Percentiles rank a stretch among this genome's conserved stretches.
phyloP scores from a whole-genome alignment of 108 stramenopile genomes.

The Conticribra guillardii region DNA sequence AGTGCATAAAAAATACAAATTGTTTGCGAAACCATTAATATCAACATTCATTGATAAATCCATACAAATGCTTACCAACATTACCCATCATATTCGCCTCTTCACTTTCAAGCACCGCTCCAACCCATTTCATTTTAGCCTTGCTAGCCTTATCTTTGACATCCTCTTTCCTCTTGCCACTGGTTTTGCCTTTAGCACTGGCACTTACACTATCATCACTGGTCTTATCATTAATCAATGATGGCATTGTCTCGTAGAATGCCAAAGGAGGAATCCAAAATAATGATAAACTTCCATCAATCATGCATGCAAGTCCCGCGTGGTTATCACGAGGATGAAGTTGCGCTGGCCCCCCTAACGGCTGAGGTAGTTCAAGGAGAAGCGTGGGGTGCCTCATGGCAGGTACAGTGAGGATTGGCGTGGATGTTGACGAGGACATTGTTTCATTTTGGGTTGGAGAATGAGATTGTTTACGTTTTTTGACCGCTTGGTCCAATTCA shows the following conservation, averaged over 20 bases:
- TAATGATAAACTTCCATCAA: conserved; percentile 64
- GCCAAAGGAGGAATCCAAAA: conserved; percentile 56
- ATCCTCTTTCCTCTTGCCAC: background rate
- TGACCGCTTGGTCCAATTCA: background rate
- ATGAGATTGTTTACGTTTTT: background rate
- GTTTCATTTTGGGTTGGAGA: background rate
- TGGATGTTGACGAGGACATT: background rate
- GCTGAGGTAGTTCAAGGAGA: conserved; percentile 53
- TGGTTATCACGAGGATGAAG: conserved; percentile 61
- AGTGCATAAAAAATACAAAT: too few species aligned
- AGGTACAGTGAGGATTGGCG: background rate
- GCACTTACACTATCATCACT: background rate
- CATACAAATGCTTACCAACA: conserved; percentile 7
- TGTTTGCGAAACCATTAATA: too few species aligned
- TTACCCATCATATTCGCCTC: conserved; percentile 13
- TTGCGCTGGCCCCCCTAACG: conserved; percentile 62
- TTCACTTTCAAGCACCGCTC: conserved; percentile 8
- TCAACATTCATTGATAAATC: background rate
- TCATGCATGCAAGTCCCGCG: conserved; percentile 65
- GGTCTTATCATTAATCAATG: background rate
- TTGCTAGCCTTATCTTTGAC: background rate
- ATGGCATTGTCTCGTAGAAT: conserved; percentile 45
- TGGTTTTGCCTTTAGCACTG: background rate
- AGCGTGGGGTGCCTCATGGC: conserved; percentile 42
- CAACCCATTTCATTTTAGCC: background rate